These are phyloP conservation scores for Salvia sclarea DNA, from an alignment of 305 asterid species.

Conservation along the genomic window DNA sequence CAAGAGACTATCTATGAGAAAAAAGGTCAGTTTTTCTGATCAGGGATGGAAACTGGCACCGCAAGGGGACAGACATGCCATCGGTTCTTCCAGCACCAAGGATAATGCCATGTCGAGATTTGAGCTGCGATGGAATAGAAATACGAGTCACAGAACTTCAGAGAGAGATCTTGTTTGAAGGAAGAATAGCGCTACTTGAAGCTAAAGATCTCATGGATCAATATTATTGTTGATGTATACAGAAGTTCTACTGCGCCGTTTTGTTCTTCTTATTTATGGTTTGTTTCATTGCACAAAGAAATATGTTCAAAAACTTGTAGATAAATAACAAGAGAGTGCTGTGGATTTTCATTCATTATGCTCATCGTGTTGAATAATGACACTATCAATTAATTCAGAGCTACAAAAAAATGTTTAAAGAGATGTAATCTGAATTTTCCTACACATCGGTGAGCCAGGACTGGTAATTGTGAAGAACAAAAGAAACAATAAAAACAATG, in stretches of 20 bases:
- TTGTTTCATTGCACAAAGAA: neutral
- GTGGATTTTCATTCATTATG: slow-evolving; percentile 14
- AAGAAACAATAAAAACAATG: slow-evolving; percentile 36
- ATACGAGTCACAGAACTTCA: neutral
- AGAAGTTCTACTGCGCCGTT: neutral
- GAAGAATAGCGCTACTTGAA: neutral
- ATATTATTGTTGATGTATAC: neutral
- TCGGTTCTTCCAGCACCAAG: neutral
- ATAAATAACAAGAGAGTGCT: neutral
- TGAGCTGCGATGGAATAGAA: neutral
- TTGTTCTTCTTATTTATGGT: neutral
- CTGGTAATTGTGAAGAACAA: slow-evolving; percentile 38
- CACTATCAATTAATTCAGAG: neutral
- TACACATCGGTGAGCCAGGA: slow-evolving; percentile 52
- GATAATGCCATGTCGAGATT: neutral
- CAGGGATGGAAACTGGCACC: neutral
- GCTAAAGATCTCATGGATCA: neutral
- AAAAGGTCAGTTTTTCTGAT: neutral
- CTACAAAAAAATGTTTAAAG: neutral
- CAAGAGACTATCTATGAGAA: neutral
- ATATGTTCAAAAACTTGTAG: neutral
- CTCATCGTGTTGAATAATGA: neutral
- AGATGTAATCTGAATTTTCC: slow-evolving; percentile 17
- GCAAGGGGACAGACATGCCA: too few species aligned
- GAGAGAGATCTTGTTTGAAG: neutral